Percentiles rank a stretch among this genome's conserved stretches.
Evolutionary conservation across 495 filamentous ascomycete species (phyloP).

Genomic region (Bombardia bombarda): DNA sequence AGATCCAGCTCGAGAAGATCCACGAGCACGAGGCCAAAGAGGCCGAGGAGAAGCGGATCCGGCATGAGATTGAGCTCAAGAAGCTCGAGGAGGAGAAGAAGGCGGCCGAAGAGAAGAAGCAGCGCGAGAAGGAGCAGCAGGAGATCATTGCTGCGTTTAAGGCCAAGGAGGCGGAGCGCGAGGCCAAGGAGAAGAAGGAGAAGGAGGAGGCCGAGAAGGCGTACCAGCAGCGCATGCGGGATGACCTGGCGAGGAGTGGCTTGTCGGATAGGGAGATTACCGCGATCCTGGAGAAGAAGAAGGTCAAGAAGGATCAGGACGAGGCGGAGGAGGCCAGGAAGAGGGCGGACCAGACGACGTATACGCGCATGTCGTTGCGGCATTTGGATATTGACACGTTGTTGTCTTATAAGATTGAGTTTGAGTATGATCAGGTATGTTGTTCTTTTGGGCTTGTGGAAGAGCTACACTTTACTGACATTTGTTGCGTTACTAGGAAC

Average conservation of each 20-base stretch:
- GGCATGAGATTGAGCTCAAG: conserved; percentile 47
- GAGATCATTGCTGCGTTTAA: conserved; percentile 50
- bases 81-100: conserved; percentile 48
- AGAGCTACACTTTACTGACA: background rate
- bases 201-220: conserved; percentile 43
- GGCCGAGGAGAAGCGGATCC: conserved; percentile 39
- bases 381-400: conserved; percentile 52
- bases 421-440: conserved; percentile 43
- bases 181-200: conserved; percentile 34
- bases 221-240: conserved; percentile 39
- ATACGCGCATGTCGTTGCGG: conserved; percentile 48
- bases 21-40: conserved; percentile 32
- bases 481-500: conserved; percentile 34
- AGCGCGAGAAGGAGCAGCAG: conserved; percentile 44
- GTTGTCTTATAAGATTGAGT: conserved; percentile 41
- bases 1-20: conserved; percentile 16
- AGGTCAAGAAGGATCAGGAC: conserved; percentile 25
- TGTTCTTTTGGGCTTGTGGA: no score
- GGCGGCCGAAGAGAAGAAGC: conserved; percentile 31
- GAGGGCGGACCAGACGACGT: conserved; percentile 33
- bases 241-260: conserved; percentile 42
- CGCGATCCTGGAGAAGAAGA: conserved; percentile 44
- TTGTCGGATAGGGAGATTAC: conserved; percentile 44
- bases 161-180: conserved; percentile 44
- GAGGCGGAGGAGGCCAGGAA: conserved; percentile 18